phyloP scores from a whole-genome alignment of 768 basidiomycete species.

The Auriscalpium orientale region DNA sequence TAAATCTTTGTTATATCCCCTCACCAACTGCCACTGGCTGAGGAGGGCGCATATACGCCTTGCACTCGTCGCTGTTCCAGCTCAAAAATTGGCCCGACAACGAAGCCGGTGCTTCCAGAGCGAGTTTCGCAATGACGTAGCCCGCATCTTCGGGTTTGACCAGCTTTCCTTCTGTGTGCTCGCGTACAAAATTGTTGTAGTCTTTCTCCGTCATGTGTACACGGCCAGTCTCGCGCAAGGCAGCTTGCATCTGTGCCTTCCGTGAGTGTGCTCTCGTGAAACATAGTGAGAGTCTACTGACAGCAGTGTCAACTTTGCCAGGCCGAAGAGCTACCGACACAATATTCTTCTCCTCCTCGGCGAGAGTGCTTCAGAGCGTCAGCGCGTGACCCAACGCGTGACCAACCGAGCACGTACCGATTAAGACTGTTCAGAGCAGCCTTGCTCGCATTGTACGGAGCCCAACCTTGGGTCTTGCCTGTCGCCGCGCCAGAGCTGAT shows the following conservation, averaged over 20 bases:
- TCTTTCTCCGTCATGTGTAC: conserved; percentile 48
- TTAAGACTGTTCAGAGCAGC: conserved; percentile 82
- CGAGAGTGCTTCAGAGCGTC: conserved; percentile 54
- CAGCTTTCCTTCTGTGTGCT: conserved; percentile 58
- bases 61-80: conserved; percentile 72
- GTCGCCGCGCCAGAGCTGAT: conserved; percentile 82
- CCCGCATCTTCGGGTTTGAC: conserved; percentile 70
- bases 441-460: conserved; percentile 75
- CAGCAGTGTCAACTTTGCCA: conserved; percentile 80
- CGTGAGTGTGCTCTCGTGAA: conserved; percentile 1
- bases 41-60: conserved; percentile 34
- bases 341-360: conserved; percentile 73
- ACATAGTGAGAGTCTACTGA: conserved; percentile 28
- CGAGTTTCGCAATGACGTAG: conserved; percentile 70
- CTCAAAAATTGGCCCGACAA: conserved; percentile 73
- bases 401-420: conserved; percentile 17
- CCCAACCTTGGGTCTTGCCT: conserved; percentile 65
- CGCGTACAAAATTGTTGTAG: conserved; percentile 49
- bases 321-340: conserved; percentile 75
- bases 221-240: conserved; percentile 43
- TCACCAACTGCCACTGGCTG: not conserved
- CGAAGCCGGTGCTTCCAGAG: conserved; percentile 51
- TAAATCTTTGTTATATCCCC: no score
- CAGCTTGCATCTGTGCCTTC: conserved; percentile 58
- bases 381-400: not conserved